Conservation (phyloP, 116 monocot genomes). For the Papilionanthe hybrid region DNA sequence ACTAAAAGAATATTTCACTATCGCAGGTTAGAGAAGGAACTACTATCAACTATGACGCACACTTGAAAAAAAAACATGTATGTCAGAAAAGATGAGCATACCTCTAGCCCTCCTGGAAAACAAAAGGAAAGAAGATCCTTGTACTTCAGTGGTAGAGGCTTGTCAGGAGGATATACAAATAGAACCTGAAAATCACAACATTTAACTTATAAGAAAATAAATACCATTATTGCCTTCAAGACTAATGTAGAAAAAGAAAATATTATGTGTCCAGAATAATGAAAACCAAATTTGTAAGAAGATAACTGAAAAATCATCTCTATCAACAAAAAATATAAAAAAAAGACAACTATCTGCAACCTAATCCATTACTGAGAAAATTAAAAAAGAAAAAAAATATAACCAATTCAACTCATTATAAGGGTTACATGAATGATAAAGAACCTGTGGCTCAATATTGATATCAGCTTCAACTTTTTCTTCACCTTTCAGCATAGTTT, state of each 20-base stretch:
- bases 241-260: background rate
- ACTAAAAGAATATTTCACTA: background rate
- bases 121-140: conserved; percentile 96
- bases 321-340: no score
- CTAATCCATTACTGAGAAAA: background rate
- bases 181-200: conserved; percentile 54
- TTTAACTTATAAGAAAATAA: background rate
- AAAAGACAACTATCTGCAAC: background rate
- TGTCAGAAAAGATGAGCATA: conserved; percentile 22
- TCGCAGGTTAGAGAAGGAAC: background rate
- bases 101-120: conserved; percentile 95
- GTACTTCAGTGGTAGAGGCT: conserved; percentile 79
- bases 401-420: background rate
- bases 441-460: conserved; percentile 90
- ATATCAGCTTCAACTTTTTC: conserved; percentile 55
- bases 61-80: background rate
- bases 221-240: background rate
- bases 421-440: background rate
- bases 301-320: background rate
- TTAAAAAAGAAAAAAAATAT: conserved; percentile 2
- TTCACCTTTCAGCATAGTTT: conserved; percentile 43
- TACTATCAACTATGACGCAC: background rate
- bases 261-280: background rate
- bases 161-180: conserved; percentile 95
- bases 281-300: conserved; percentile 4